Evolutionary conservation across 257 asterid genomes (phyloP).

Genomic region (Oldenlandia corymbosa): DNA sequence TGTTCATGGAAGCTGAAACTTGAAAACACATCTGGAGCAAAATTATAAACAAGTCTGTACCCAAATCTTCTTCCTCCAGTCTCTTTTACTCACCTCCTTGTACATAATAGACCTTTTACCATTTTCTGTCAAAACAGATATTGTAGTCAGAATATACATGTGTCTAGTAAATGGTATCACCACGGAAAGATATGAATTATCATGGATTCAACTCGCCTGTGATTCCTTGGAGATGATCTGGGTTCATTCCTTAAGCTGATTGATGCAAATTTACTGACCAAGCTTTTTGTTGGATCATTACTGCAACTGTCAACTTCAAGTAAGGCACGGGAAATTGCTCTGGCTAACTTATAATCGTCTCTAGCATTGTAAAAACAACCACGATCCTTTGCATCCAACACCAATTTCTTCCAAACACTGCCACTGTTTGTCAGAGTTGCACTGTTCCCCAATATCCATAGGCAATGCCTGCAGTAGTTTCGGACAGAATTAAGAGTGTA

Average conservation of each 20-base stretch:
- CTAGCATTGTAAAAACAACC: constrained; percentile 54
- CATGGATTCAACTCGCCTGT: neutral
- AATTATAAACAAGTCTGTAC: too few relatives aligned
- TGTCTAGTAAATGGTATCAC: too few relatives aligned
- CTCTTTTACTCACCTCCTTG: too few relatives aligned
- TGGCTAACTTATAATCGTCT: constrained; percentile 37
- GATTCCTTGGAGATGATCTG: neutral
- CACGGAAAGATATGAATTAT: too few relatives aligned
- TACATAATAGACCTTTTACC: too few relatives aligned
- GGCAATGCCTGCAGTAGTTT: constrained; percentile 39
- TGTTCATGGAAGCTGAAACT: too few relatives aligned
- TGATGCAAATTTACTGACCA: neutral
- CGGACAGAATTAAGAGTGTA: too few relatives aligned
- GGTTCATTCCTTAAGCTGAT: constrained; percentile 1
- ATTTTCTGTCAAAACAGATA: too few relatives aligned
- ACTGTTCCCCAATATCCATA: constrained; percentile 71
- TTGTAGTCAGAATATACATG: too few relatives aligned
- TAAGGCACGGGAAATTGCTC: constrained; percentile 35
- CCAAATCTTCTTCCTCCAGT: too few relatives aligned
- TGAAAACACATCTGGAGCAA: too few relatives aligned
- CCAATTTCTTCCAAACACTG: constrained; percentile 57
- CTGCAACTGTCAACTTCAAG: neutral
- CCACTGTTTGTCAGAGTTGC: constrained; percentile 49
- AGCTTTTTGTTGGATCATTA: neutral
- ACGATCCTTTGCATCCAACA: constrained; percentile 48